These are phyloP conservation scores for Mycothermus thermophilus DNA, from an alignment of 495 filamentous ascomycete species.

Conservation along the genomic window DNA sequence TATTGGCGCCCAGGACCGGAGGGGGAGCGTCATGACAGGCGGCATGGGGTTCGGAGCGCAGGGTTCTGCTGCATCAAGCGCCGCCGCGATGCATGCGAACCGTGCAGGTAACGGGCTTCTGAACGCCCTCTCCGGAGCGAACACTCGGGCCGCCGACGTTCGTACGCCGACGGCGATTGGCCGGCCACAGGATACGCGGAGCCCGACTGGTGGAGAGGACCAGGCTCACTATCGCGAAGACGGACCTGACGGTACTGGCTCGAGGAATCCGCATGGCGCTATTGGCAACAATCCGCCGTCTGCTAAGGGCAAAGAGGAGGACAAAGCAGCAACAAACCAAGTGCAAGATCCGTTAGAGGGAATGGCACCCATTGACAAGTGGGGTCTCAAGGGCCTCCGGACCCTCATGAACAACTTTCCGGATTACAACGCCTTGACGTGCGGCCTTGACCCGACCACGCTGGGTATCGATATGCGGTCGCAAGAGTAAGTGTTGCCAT, in stretches of 20 bases:
- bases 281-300: conserved; percentile 31
- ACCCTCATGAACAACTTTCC: conserved; percentile 66
- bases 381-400: conserved; percentile 65
- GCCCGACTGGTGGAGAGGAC: conserved; percentile 22
- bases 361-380: conserved; percentile 70
- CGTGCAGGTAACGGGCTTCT: conserved; percentile 41
- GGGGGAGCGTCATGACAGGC: conserved; percentile 49
- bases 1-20: conserved; percentile 51
- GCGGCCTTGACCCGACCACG: conserved; percentile 63
- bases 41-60: conserved; percentile 47
- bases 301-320: conserved; percentile 29
- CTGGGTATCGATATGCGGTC: conserved; percentile 71
- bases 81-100: conserved; percentile 17
- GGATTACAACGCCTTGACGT: conserved; percentile 59
- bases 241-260: conserved; percentile 20
- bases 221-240: conserved; percentile 32
- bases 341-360: conserved; percentile 48
- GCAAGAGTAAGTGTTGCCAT: conserved; percentile 56
- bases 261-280: conserved; percentile 30
- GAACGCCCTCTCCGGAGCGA: conserved; percentile 44
- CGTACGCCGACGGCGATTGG: conserved; percentile 25
- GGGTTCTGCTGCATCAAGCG: conserved; percentile 16
- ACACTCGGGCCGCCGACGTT: conserved; percentile 25
- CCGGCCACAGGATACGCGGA: conserved; percentile 30
- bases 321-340: conserved; percentile 20